Percentiles rank a stretch among this genome's conserved stretches.
phyloP scores from a whole-genome alignment of 805 yeast species.

The Starmerella vitae region DNA sequence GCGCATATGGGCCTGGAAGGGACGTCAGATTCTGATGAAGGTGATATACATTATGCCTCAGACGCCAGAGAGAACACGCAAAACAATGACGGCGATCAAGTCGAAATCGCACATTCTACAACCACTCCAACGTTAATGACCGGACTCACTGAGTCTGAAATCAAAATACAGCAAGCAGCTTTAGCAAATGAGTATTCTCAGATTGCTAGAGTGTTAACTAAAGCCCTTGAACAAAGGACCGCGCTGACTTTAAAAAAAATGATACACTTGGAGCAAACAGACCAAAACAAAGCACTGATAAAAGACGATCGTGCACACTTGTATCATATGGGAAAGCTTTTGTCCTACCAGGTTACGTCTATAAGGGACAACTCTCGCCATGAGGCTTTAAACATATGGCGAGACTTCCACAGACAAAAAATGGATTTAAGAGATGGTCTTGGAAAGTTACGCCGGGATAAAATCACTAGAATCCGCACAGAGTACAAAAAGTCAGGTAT shows the following conservation, averaged over 20 bases:
- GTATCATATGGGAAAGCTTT: constrained; percentile 10
- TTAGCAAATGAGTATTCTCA: constrained; percentile 16
- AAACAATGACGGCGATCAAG: not conserved
- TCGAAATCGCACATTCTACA: not conserved
- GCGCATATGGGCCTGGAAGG: not conserved
- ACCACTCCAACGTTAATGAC: not conserved
- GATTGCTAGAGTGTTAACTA: constrained; percentile 15
- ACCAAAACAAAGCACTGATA: constrained; percentile 2
- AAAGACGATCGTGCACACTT: constrained; percentile 9
- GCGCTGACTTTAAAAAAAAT: constrained; percentile 15
- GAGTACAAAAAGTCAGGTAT: constrained; percentile 18
- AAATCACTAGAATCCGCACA: constrained; percentile 20
- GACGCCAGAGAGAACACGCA: not conserved
- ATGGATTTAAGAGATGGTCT: constrained; percentile 21
- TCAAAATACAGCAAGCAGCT: constrained; percentile 12
- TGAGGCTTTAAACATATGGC: constrained; percentile 21
- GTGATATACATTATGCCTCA: not conserved
- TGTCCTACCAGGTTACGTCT: constrained; percentile 12
- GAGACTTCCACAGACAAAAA: constrained; percentile 23
- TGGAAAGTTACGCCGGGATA: constrained; percentile 15
- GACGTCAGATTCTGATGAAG: not conserved
- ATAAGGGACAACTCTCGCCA: constrained; percentile 10
- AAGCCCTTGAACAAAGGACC: constrained; percentile 17
- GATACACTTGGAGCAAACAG: constrained; percentile 11
- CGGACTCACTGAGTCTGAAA: constrained; percentile 9